phyloP scores from a whole-genome alignment of 257 asterid species.

The Solanum tarijense region DNA sequence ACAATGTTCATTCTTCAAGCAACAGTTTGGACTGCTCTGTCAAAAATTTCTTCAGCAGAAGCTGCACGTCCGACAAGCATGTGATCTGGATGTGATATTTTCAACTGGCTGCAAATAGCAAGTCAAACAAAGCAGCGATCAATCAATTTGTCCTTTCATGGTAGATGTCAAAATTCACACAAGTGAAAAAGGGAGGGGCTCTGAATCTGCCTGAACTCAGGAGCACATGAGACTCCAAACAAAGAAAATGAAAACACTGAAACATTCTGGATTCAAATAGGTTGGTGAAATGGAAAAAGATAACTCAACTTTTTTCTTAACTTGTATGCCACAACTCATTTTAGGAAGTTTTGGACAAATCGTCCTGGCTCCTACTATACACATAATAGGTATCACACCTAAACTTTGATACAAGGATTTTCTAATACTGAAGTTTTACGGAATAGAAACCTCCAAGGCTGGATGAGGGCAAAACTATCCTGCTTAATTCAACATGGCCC shows the following conservation, averaged over 20 bases:
- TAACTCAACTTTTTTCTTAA: neutral
- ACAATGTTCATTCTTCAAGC: constrained; percentile 26
- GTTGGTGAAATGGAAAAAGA: neutral
- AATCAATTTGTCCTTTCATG: neutral
- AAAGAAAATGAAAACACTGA: neutral
- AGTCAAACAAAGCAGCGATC: neutral
- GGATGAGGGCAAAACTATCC: neutral
- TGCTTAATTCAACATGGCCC: neutral
- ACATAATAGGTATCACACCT: neutral
- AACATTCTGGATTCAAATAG: neutral
- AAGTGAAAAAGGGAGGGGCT: neutral
- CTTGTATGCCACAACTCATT: neutral
- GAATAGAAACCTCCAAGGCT: neutral
- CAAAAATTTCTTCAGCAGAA: constrained; percentile 62
- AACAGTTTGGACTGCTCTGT: constrained; percentile 71
- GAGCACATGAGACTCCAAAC: neutral
- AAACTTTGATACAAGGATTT: neutral
- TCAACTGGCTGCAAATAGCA: constrained; percentile 64
- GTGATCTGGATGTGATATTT: constrained; percentile 75
- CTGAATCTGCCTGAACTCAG: neutral
- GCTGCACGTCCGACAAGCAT: constrained; percentile 52
- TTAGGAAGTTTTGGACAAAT: neutral
- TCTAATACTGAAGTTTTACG: neutral
- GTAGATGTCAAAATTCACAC: neutral
- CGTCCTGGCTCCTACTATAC: neutral